Evolutionary conservation across 805 yeast species (phyloP), one percentile per base, ranked within the genome.

Genomic region (Starmerella potacharoeniae): DNA sequence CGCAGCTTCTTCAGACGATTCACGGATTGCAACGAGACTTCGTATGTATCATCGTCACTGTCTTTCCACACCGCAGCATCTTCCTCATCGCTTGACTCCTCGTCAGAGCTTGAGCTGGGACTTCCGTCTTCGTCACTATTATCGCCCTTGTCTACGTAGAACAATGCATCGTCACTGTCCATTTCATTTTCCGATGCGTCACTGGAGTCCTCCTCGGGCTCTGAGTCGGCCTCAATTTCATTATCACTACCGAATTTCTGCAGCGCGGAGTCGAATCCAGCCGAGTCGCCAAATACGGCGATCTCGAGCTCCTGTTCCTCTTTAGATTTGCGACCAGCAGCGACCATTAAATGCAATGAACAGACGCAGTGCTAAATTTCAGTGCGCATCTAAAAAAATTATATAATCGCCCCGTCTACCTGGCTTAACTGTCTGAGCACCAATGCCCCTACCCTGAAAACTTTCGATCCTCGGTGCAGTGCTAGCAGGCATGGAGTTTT

Each of bases 241-340:
- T 72, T 79, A 11, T 76, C 81, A 52, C 82, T 76, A 60, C 83
- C 87, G 51, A 81, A 71, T 55, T 77, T 76, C 54, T 76, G 80
- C 65, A 87, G 73, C 57, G 82, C 84, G 35, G 69, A 65, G 63
- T 82, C 86, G 71, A 85, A 84, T 34, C 91, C 84, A 54, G 80
- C 84, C 4, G 76, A 62, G 66, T 93, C 97, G 14, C 98, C 97
- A 70, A 93, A 90, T 4, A 93, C 95, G 13, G 87, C 75, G 67
- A 79, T 85, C 59, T 90, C 95, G 51, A 93, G 76, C 54, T 72
- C 77, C 44, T 82, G 62, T 69, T 93, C 98, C 67, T 88, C 96
- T 51, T 79, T 83, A 67, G 86, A 95, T 62, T 93, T 91, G 10
- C 51, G 40, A 7, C 16, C 41, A 31, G 40, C 52, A 28, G 52